Evolutionary conservation across 2,329 filamentous ascomycete species (phyloP), one percentile per base, ranked within the genome.

Genomic region (Fusarium sp.): DNA sequence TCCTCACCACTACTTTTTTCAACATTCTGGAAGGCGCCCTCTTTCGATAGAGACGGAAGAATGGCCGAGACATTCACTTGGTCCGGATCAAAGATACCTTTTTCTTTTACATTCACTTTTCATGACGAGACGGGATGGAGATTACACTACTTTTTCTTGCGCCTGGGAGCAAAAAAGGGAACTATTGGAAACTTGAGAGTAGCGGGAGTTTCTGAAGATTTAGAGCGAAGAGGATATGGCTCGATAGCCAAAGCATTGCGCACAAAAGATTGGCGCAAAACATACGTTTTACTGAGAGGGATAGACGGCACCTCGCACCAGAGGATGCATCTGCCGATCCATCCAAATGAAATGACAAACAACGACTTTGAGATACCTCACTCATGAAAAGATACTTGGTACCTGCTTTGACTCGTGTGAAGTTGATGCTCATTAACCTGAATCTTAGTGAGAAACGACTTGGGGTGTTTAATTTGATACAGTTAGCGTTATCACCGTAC

Each of bases 1-100:
- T 65, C 48, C 27, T 52, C 59, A 60, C 43, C 39, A 52, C 54
- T 48, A 18, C 36, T 63, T 40, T 56, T 56, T 53, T 59, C 31
- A 65, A 58, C 69, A 46, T 65, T 23, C 50, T 53, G 62, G 56
- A 67, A 68, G 66, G 71, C 68, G 52, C 55, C 47, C 59, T 70
- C 63, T 73, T 73, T 66, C 59, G 63, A 71, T 75, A 74, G 71
- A 75, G 70, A 72, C 56, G 65, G 63, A 68, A 69, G 73, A 72
- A 71, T 62, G 66, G 52, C 50, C 47, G 53, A 64, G 65, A 73
- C 64, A 57, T 65, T 70, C 59, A 52, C 70, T 73, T 69, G 64
- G 59, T 50, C 50, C 53, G 73, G 61, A 69, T 51, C 52, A 67
- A 65, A 72, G 73, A 71, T 69, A 71, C 64, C 60, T 69, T 59